Evolutionary conservation across 2,329 filamentous ascomycete species (phyloP), one percentile per base, ranked within the genome.

Genomic region (Dothideomycetes sp.): DNA sequence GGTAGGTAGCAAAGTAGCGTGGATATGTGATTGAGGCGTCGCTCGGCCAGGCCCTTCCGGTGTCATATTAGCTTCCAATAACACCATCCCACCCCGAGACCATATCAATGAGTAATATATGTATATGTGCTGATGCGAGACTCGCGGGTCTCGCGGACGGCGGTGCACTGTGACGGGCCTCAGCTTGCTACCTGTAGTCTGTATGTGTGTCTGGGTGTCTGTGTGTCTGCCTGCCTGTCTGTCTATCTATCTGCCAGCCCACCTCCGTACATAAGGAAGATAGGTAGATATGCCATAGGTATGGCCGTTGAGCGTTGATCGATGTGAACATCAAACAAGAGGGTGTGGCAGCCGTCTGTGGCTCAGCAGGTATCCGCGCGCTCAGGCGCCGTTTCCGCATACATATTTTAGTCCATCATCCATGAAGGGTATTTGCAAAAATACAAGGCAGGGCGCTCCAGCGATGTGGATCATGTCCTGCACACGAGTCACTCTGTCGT

Each of bases 401-500:
- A 40, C 37, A 40, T 40, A 24, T 13, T 40, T 40, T 40, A 40
- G 37, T 40, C 37, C 33, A 17, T 22, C 28, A 43, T 40, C 37
- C 33, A 17, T 22, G 34, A 43, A 43, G 41, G 32, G 32, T 32
- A 43, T 43, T 32, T 25, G 27, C 37, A 40, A 40, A 33, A 36
- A 43, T 36, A 43, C 41, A 35, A 42, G 39, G 39, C 32, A 42
- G 31, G 39, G 24, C 24, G 32, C 39, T 28, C 39, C 31, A 31
- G 39, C 31, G 32, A 42, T 42, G 37, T 40, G 37, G 37, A 40
- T 40, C 37, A 40, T 40, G 19, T 31, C 40, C 33, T 42, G 27
- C 30, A 37, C 34, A 37, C 44, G 45, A 47, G 45, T 47, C 45
- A 47, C 45, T 44, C 33, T 41, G 45, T 47, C 42, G 44, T 45